Evolutionary conservation across 2,329 filamentous ascomycete species (phyloP).

Genomic region (Aspergillus piperis): DNA sequence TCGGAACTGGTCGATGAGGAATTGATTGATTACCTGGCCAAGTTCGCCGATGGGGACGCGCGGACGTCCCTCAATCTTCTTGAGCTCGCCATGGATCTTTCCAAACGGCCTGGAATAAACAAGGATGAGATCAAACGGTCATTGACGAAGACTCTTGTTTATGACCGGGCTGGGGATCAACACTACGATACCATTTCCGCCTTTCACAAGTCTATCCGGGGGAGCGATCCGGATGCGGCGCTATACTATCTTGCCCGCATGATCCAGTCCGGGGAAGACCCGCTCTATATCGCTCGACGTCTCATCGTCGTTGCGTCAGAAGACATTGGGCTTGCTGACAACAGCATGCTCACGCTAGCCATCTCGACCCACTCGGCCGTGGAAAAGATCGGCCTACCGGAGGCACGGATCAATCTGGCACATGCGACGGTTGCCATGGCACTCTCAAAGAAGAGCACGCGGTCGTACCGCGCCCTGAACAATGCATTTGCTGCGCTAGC

Average conservation of each 20-base stretch:
- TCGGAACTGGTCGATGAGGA: constrained; percentile 69
- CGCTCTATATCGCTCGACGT: constrained; percentile 85
- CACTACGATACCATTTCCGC: constrained; percentile 98
- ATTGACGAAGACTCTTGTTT: constrained; percentile 89
- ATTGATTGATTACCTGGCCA: constrained; percentile 76
- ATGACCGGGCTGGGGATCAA: constrained; percentile 91
- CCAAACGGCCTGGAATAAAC: constrained; percentile 65
- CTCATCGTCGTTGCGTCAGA: constrained; percentile 95
- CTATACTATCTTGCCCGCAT: constrained; percentile 95
- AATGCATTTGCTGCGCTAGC: constrained; percentile 76
- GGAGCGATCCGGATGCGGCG: constrained; percentile 80
- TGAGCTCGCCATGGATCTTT: constrained; percentile 81
- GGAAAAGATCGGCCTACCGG: constrained; percentile 92
- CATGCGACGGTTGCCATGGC: constrained; percentile 82
- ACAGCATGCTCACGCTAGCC: constrained; percentile 76
- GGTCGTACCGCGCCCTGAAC: constrained; percentile 78
- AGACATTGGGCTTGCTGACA: constrained; percentile 89
- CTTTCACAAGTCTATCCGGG: constrained; percentile 93
- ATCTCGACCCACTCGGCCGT: constrained; percentile 83
- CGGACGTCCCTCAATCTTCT: constrained; percentile 89
- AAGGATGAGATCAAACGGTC: constrained; percentile 75
- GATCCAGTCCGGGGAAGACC: constrained; percentile 92
- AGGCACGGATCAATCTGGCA: constrained; percentile 87
- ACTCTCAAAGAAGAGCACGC: constrained; percentile 80
- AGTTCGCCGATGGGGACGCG: constrained; percentile 89